Base-by-base conservation (phyloP, 1,284 basidiomycete genomes). In the Phlebopus sp. region DNA sequence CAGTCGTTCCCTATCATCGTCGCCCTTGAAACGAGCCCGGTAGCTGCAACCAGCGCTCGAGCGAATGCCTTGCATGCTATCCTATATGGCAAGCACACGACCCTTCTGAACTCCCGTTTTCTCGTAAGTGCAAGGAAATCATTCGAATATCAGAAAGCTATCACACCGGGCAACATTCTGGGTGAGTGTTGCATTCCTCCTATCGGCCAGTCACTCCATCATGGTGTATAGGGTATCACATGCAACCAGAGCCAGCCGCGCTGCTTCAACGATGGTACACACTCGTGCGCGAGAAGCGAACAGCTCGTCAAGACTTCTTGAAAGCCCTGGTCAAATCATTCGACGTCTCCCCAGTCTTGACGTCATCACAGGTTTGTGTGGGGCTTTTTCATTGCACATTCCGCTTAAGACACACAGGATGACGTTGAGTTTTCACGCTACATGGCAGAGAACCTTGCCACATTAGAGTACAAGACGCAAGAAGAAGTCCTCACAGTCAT, bases 1-100 rank as follows among this genome's bases (percentile, higher is more conserved):
- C 58, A 97, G 84, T 96, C 92, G 35, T 84, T 97, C 58, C 94
- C 97, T 0, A 81, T 93, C 25, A 87, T 99, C 47, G 84, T 99
- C 10, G 90, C 96, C 2, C 78, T 99, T 11, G 95, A 98, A 68
- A 97, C 95, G 0, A 87, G 87, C 55, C 74, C 84, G 3, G 77
- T 79, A 43, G 53, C 69, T 0, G 64, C 68, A 2, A 71, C 95
- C 21, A 84, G 87, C 44, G 76, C 79, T 30, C 80, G 90, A 44
- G 97, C 95, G 0, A 85, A 81, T 52, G 79, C 84, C 1, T 70
- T 98, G 10, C 95, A 98, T 63, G 73, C 83, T 0, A 78, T 90
- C 23, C 70, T 99, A 13, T 90, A 97, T 58, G 79, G 76, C 51
- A 98, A 99, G 61, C 94, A 98, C 58, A 83, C 87, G 3, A 91